These are phyloP conservation scores for Chrysopogon serrulatus DNA, from an alignment of 176 grass and related monocot genomes.

Conservation along the genomic window DNA sequence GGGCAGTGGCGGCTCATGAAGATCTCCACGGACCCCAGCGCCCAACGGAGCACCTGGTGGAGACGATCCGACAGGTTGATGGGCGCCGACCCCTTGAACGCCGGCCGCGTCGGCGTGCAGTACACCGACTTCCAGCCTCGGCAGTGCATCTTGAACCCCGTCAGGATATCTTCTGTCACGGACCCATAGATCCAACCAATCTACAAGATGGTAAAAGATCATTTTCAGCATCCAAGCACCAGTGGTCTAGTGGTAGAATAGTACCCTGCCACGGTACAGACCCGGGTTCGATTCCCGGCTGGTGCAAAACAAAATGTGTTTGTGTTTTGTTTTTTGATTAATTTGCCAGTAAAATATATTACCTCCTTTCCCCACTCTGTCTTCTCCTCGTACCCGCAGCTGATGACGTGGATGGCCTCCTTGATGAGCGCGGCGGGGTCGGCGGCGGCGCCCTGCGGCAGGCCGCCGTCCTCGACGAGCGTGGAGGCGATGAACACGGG, in stretches of 20 bases:
- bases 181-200: constrained; percentile 98
- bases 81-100: constrained; percentile 89
- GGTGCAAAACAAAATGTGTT: no score
- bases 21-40: constrained; percentile 79
- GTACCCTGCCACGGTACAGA: constrained; percentile 83
- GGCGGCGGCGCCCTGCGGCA: constrained; percentile 54
- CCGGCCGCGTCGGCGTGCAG: constrained; percentile 54
- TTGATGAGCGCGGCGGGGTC: constrained; percentile 68
- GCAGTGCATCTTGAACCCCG: constrained; percentile 99
- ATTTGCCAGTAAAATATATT: neutral
- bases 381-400: constrained; percentile 91
- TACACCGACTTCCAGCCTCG: constrained; percentile 93
- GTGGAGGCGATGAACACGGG: constrained; percentile 96
- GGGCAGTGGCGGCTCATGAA: constrained; percentile 96
- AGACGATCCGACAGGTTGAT: constrained; percentile 78
- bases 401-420: constrained; percentile 97
- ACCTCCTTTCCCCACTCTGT: constrained; percentile 99
- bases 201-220: neutral
- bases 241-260: constrained; percentile 86
- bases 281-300: constrained; percentile 59
- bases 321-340: neutral
- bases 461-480: constrained; percentile 81
- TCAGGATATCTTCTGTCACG: constrained; percentile 86
- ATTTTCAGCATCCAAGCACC: constrained; percentile 17
- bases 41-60: constrained; percentile 91